phyloP scores from a whole-genome alignment of 495 filamentous ascomycete species.

The Physcia stellaris region DNA sequence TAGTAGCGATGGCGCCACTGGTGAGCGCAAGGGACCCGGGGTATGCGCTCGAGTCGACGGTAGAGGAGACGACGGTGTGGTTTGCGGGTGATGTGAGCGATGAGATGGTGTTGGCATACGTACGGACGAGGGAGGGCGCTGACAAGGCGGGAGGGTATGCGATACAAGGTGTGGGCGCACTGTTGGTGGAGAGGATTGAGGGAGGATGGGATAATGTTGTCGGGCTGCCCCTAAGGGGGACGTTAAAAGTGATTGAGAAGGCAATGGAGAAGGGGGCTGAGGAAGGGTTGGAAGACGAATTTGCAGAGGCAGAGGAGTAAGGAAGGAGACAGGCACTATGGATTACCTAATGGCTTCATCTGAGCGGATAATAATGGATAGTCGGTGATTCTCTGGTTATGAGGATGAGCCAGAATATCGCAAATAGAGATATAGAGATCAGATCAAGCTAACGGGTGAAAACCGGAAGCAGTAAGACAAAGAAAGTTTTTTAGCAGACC shows the following conservation, averaged over 20 bases:
- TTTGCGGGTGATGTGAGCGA: conserved; percentile 66
- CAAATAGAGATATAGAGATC: too few relatives aligned
- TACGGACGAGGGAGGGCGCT: conserved; percentile 77
- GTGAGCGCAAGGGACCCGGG: conserved; percentile 65
- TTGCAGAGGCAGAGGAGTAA: conserved; percentile 13
- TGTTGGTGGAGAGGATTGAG: conserved; percentile 77
- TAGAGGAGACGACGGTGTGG: conserved; percentile 76
- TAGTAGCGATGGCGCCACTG: conserved; percentile 68
- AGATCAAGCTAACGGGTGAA: too few relatives aligned
- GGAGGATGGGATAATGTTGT: conserved; percentile 91
- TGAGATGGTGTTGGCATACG: conserved; percentile 76
- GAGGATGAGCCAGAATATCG: too few relatives aligned
- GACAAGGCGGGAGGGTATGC: conserved; percentile 98
- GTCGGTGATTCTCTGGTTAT: too few relatives aligned
- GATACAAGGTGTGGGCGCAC: conserved; percentile 73
- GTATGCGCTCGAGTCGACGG: conserved; percentile 64
- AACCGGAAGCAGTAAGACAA: too few relatives aligned
- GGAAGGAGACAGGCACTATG: not conserved
- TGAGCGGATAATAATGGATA: too few relatives aligned
- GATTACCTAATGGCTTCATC: too few relatives aligned
- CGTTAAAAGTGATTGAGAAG: conserved; percentile 73
- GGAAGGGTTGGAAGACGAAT: conserved; percentile 23
- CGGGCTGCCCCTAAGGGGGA: conserved; percentile 75
- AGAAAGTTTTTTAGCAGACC: too few relatives aligned
- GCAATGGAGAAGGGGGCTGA: conserved; percentile 48